phyloP scores from a whole-genome alignment of 257 asterid species.

The Solanum sitiens region DNA sequence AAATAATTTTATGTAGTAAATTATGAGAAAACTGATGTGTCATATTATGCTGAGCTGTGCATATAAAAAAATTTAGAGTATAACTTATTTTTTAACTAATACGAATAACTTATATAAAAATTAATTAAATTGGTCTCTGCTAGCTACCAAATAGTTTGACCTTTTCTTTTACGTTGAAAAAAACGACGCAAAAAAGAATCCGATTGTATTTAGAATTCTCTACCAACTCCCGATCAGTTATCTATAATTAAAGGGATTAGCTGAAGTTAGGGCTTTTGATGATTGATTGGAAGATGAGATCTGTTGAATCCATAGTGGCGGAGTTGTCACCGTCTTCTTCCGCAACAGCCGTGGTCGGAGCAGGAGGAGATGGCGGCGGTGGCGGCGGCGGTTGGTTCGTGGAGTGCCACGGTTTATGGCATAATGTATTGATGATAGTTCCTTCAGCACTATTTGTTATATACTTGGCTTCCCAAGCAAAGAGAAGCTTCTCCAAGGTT shows the following conservation, averaged over 20 bases:
- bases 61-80: no score
- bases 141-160: background rate
- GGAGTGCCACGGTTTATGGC: slow-evolving; percentile 26
- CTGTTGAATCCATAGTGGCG: background rate
- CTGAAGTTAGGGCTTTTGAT: background rate
- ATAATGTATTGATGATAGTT: slow-evolving; percentile 15
- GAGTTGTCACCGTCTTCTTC: slow-evolving; percentile 4
- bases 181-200: background rate
- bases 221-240: background rate
- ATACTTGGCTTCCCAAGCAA: slow-evolving; percentile 27
- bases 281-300: background rate
- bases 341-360: background rate
- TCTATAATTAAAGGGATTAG: background rate
- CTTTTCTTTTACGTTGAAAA: background rate
- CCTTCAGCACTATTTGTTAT: slow-evolving; percentile 19
- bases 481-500: slow-evolving; percentile 21
- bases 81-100: no score
- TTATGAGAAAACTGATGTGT: background rate
- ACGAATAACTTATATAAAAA: no score
- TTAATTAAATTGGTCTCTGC: background rate
- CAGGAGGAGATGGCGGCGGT: background rate
- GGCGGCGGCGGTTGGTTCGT: slow-evolving; percentile 5
- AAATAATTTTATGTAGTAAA: no score
- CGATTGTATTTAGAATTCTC: background rate
- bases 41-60: background rate